These are phyloP conservation scores for Trichosporon faecale DNA, from an alignment of 1,284 basidiomycete species.

Conservation along the genomic window DNA sequence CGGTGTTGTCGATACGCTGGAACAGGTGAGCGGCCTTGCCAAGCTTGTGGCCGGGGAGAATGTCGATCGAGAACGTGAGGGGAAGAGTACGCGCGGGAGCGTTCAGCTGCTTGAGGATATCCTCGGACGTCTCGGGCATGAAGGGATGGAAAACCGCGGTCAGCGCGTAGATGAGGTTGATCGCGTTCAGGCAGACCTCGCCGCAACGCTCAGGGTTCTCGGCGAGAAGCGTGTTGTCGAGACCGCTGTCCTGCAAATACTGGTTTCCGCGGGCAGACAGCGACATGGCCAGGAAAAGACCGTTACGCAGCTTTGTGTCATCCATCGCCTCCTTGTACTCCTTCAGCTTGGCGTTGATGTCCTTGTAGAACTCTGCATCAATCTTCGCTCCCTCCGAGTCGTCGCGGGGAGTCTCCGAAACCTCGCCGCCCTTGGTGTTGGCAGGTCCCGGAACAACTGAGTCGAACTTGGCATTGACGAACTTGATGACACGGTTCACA, in stretches of 20 bases:
- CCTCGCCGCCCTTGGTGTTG: slow-evolving; percentile 61
- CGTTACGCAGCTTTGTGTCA: slow-evolving; percentile 80
- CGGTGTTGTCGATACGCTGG: slow-evolving; percentile 73
- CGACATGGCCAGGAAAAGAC: slow-evolving; percentile 83
- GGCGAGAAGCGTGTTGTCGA: slow-evolving; percentile 85
- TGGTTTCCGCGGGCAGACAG: slow-evolving; percentile 89
- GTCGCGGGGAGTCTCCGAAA: slow-evolving; percentile 52
- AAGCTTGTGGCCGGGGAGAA: slow-evolving; percentile 80
- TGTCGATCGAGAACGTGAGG: slow-evolving; percentile 66
- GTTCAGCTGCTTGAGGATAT: slow-evolving; percentile 84
- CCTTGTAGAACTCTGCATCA: slow-evolving; percentile 74
- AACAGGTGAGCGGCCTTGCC: slow-evolving; percentile 87
- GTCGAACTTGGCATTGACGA: slow-evolving; percentile 82
- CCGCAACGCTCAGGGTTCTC: slow-evolving; percentile 80
- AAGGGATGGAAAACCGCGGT: slow-evolving; percentile 86
- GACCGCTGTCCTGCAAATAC: slow-evolving; percentile 86
- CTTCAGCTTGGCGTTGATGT: slow-evolving; percentile 70
- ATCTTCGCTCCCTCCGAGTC: slow-evolving; percentile 55
- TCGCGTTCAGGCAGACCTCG: slow-evolving; percentile 80
- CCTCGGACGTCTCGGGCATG: slow-evolving; percentile 86
- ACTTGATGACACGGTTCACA: slow-evolving; percentile 91
- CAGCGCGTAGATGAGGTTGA: slow-evolving; percentile 91
- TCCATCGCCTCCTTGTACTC: slow-evolving; percentile 89
- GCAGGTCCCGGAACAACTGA: slow-evolving; percentile 73
- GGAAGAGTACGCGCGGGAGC: slow-evolving; percentile 79